phyloP scores from a whole-genome alignment of 2,329 filamentous ascomycete species.

The Colletotrichum eremochloae region DNA sequence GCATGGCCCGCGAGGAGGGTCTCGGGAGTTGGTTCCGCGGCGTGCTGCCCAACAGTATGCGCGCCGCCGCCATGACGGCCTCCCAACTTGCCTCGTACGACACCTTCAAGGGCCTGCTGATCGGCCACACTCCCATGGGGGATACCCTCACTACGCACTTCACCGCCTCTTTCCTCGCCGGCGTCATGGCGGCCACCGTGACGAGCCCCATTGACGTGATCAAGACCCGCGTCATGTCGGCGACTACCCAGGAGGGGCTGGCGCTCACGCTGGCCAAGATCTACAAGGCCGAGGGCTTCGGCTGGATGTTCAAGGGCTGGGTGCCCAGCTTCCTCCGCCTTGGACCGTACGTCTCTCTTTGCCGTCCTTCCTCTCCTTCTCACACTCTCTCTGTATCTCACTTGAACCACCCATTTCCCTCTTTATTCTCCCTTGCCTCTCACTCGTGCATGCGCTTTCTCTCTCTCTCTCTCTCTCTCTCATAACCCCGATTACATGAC shows the following conservation, averaged over 20 bases:
- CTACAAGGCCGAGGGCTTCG: slow-evolving; percentile 76
- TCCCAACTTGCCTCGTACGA: slow-evolving; percentile 89
- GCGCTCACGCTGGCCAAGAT: slow-evolving; percentile 74
- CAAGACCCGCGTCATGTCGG: slow-evolving; percentile 89
- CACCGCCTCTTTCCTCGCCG: slow-evolving; percentile 80
- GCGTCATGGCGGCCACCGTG: slow-evolving; percentile 86
- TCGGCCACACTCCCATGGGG: slow-evolving; percentile 74
- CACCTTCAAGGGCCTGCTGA: slow-evolving; percentile 79
- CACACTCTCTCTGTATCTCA: background rate
- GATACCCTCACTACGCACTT: slow-evolving; percentile 85
- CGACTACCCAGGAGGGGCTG: slow-evolving; percentile 66
- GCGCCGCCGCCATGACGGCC: slow-evolving; percentile 90
- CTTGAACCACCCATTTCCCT: too few species aligned
- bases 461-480: background rate
- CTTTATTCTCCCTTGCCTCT: too few species aligned
- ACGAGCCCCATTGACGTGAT: slow-evolving; percentile 90
- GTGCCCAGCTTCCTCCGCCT: slow-evolving; percentile 79
- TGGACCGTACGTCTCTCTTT: slow-evolving; percentile 66
- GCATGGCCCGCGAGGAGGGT: slow-evolving; percentile 92
- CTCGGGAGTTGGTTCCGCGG: slow-evolving; percentile 82
- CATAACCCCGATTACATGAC: too few species aligned
- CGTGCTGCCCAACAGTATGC: slow-evolving; percentile 84
- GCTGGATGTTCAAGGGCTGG: slow-evolving; percentile 93
- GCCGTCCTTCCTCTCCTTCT: background rate
- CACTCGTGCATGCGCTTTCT: background rate